Conservation (phyloP, 2,329 filamentous ascomycete genomes). For the Cladophialophora exuberans region DNA sequence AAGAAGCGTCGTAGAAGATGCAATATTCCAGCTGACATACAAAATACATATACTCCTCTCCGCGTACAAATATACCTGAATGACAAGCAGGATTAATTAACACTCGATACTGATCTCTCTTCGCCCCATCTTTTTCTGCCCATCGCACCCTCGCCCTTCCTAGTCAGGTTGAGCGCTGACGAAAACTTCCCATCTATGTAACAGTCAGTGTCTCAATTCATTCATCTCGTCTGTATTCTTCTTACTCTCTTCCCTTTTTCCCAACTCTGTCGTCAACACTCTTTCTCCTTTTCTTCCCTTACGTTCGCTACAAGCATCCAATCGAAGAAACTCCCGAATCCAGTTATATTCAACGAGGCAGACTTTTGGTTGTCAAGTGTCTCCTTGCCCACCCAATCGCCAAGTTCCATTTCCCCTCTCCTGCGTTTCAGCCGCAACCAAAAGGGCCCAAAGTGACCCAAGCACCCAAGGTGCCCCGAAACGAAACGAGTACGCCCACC, state of each 20-base stretch:
- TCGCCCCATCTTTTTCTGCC: too few species aligned
- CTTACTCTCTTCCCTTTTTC: neutral
- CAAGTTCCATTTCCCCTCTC: conserved; percentile 14
- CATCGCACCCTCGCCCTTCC: neutral
- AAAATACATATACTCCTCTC: too few species aligned
- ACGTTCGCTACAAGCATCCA: neutral
- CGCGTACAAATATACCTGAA: too few species aligned
- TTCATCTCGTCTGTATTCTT: neutral
- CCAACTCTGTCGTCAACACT: conserved; percentile 5
- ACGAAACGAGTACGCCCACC: conserved; percentile 5
- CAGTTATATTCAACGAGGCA: neutral
- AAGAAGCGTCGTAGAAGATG: too few species aligned
- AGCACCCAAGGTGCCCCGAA: neutral
- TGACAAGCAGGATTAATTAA: too few species aligned
- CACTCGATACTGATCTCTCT: too few species aligned
- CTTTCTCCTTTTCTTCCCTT: neutral
- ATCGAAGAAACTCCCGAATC: neutral
- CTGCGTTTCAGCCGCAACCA: conserved; percentile 23
- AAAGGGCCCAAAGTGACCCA: too few species aligned
- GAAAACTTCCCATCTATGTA: neutral
- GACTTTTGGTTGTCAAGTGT: too few species aligned
- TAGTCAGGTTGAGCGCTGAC: conserved; percentile 14
- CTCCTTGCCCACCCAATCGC: conserved; percentile 18
- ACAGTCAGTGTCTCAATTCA: neutral
- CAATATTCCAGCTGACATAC: too few species aligned